Conservation (phyloP, 257 asterid species). For the Ajuga chamaepitys region DNA sequence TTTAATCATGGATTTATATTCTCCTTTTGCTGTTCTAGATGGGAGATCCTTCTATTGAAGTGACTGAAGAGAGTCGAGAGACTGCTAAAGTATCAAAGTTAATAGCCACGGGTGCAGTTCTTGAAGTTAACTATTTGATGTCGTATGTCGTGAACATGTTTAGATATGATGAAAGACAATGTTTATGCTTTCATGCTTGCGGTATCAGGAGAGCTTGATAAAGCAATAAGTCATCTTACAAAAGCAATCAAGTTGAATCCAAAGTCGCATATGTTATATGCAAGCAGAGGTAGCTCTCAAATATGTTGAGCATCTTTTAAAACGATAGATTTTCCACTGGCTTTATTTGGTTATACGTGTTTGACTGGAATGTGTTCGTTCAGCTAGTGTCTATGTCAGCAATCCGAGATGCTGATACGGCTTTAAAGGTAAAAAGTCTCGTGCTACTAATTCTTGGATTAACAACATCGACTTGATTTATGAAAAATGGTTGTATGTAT, state of each 20-base stretch:
- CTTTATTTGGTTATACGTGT: too few species aligned
- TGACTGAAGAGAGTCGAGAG: constrained; percentile 44
- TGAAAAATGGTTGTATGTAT: neutral
- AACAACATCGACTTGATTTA: neutral
- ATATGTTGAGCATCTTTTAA: neutral
- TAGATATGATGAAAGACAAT: neutral
- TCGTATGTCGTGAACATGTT: too few species aligned
- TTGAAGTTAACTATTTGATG: constrained; percentile 45
- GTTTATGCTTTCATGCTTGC: neutral
- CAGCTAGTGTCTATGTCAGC: constrained; percentile 60
- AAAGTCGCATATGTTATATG: constrained; percentile 38
- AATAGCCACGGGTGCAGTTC: constrained; percentile 45
- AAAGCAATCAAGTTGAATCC: constrained; percentile 57
- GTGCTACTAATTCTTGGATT: neutral
- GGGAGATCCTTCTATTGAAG: constrained; percentile 49
- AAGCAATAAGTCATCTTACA: constrained; percentile 39
- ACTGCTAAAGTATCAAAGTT: constrained; percentile 42
- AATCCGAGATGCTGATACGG: constrained; percentile 69
- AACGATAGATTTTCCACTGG: neutral
- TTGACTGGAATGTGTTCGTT: constrained; percentile 4
- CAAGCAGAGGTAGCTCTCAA: constrained; percentile 50
- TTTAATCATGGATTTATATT: neutral
- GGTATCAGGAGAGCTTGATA: constrained; percentile 42
- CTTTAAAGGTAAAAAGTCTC: constrained; percentile 33
- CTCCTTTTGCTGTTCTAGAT: constrained; percentile 32